Percentiles rank a stretch among this genome's conserved stretches.
phyloP scores from a whole-genome alignment of 768 basidiomycete species.

The Sarcomyxa edulis region DNA sequence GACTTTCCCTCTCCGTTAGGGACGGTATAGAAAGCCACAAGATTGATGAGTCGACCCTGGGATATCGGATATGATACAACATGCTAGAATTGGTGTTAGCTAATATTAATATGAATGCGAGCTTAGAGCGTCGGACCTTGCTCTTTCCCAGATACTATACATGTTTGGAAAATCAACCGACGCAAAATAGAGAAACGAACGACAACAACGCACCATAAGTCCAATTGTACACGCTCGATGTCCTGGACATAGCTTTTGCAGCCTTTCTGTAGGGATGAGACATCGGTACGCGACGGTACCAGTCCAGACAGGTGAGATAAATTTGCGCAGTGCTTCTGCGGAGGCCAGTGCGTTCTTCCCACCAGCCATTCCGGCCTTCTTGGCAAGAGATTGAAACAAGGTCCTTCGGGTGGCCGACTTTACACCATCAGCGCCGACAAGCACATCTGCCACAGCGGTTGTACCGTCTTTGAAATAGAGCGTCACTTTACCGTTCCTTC shows the following conservation, averaged over 20 bases:
- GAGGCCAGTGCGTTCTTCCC: no score
- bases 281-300: constrained; percentile 16
- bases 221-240: constrained; percentile 11
- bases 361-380: background rate
- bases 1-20: constrained; percentile 13
- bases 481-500: constrained; percentile 7
- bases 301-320: constrained; percentile 11
- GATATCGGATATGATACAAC: constrained; percentile 22
- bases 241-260: constrained; percentile 7
- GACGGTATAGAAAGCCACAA: constrained; percentile 15
- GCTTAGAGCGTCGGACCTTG: no score
- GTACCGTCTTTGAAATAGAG: constrained; percentile 21
- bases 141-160: no score
- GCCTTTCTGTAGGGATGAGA: constrained; percentile 5
- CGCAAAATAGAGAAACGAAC: no score
- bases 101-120: constrained; percentile 9
- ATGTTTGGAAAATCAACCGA: no score
- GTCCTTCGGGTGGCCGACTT: constrained; percentile 18
- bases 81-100: constrained; percentile 10
- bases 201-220: constrained; percentile 5
- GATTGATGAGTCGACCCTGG: constrained; percentile 13
- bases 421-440: constrained; percentile 39
- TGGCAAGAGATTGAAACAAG: constrained; percentile 10
- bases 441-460: constrained; percentile 24
- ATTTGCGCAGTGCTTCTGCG: no score